Evolutionary conservation across 1,284 basidiomycete genomes (phyloP).

Genomic region (Mycena sp.): DNA sequence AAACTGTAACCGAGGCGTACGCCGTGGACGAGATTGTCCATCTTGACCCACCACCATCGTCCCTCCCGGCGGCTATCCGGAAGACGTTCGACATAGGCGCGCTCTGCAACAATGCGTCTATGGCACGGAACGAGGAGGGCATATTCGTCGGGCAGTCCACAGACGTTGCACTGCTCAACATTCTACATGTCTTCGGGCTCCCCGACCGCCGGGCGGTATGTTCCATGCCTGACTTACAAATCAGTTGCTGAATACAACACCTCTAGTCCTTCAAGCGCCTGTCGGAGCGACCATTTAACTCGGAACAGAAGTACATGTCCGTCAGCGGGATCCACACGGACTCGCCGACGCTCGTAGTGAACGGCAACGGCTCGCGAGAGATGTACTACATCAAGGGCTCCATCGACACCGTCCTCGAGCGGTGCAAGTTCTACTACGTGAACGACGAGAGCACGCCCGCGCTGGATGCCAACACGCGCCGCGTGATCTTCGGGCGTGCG

Average conservation of each 20-base stretch:
- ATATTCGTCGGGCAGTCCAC: slow-evolving; percentile 90
- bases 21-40: slow-evolving; percentile 84
- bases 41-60: slow-evolving; percentile 61
- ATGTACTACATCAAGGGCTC: slow-evolving; percentile 94
- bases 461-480: slow-evolving; percentile 75
- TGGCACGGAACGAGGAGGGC: slow-evolving; percentile 75
- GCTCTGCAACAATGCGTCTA: slow-evolving; percentile 78
- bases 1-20: slow-evolving; percentile 92
- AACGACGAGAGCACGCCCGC: slow-evolving; percentile 84
- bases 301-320: slow-evolving; percentile 93
- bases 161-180: slow-evolving; percentile 91
- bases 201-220: slow-evolving; percentile 77
- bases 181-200: slow-evolving; percentile 76
- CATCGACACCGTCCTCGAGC: slow-evolving; percentile 86
- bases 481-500: slow-evolving; percentile 76
- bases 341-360: slow-evolving; percentile 39
- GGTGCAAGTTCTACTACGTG: slow-evolving; percentile 90
- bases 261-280: slow-evolving; percentile 81
- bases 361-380: slow-evolving; percentile 61
- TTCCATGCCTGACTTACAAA: background rate
- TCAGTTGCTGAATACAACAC: background rate
- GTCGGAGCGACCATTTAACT: slow-evolving; percentile 90
- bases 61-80: slow-evolving; percentile 58
- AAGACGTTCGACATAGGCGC: slow-evolving; percentile 75
- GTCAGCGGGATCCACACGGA: slow-evolving; percentile 76